Evolutionary conservation across 192 early-diverging fungal genomes (phyloP).

Genomic region (Coemansia sp.): DNA sequence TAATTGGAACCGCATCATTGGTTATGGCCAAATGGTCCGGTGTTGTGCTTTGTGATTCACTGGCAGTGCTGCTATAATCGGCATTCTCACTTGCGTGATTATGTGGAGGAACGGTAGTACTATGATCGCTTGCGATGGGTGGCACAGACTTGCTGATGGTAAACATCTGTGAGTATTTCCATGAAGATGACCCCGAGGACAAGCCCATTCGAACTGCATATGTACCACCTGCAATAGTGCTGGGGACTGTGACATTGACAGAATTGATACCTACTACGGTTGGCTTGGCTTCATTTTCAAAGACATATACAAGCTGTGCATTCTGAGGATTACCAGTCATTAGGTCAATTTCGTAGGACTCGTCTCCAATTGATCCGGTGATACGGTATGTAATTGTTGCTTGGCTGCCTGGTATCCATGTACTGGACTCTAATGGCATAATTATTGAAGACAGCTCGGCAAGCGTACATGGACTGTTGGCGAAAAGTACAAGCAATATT

Average conservation of each 20-base stretch:
- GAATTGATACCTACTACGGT: slow-evolving; percentile 18
- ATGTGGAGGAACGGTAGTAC: neutral
- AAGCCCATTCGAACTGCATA: slow-evolving; percentile 24
- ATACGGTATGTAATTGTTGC: slow-evolving; percentile 17
- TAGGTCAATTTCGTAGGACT: slow-evolving; percentile 31
- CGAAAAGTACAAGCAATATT: neutral
- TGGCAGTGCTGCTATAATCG: neutral
- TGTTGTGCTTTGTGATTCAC: neutral
- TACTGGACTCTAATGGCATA: slow-evolving; percentile 17
- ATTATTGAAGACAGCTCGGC: slow-evolving; percentile 20
- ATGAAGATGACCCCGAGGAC: neutral
- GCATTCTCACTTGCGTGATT: neutral
- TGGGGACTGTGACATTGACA: slow-evolving; percentile 21
- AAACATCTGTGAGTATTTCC: slow-evolving; percentile 33
- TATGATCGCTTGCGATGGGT: neutral
- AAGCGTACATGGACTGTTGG: neutral
- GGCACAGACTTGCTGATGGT: slow-evolving; percentile 3
- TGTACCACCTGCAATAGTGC: slow-evolving; percentile 14
- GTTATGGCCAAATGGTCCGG: neutral
- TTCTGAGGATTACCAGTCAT: slow-evolving; percentile 25
- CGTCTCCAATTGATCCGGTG: slow-evolving; percentile 10
- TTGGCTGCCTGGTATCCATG: slow-evolving; percentile 14
- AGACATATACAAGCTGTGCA: slow-evolving; percentile 31
- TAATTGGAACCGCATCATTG: neutral
- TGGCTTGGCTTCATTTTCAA: slow-evolving; percentile 16